Percentiles rank a stretch among this genome's conserved stretches.
These are phyloP conservation scores for Apophysomyces variabilis DNA, from an alignment of 371 early-diverging fungal genomes.

Conservation along the genomic window DNA sequence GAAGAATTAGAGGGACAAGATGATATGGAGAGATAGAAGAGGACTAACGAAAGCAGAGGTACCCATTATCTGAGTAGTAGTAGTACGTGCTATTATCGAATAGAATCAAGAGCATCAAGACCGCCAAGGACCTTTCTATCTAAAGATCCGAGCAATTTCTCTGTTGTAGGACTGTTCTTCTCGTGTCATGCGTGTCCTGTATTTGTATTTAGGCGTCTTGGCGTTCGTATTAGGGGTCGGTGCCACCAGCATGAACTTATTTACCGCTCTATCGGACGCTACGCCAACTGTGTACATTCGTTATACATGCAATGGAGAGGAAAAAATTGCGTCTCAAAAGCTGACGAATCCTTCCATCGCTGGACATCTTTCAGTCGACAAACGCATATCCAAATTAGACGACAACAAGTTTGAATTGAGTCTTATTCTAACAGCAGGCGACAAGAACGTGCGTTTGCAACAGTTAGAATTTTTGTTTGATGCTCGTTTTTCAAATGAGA, in stretches of 20 bases:
- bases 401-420: conserved; percentile 15
- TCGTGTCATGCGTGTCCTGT: neutral
- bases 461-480: conserved; percentile 23
- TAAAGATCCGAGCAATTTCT: conserved; percentile 18
- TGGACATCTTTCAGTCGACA: neutral
- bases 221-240: neutral
- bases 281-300: conserved; percentile 3
- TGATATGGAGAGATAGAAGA: too few relatives aligned
- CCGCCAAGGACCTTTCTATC: too few relatives aligned
- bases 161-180: neutral
- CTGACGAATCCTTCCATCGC: conserved; percentile 1
- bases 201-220: neutral
- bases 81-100: too few relatives aligned
- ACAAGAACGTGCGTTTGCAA: conserved; percentile 14
- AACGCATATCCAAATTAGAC: neutral
- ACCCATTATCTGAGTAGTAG: too few relatives aligned
- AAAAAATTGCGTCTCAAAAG: neutral
- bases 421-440: conserved; percentile 7
- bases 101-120: too few relatives aligned
- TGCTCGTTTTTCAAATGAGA: conserved; percentile 22
- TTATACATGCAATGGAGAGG: neutral
- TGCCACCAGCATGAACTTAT: conserved; percentile 4
- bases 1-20: too few relatives aligned
- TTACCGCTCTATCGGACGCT: neutral
- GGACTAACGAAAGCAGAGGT: too few relatives aligned